Conservation (phyloP, 345 rosid genomes). For the Hibiscus mutabilis region DNA sequence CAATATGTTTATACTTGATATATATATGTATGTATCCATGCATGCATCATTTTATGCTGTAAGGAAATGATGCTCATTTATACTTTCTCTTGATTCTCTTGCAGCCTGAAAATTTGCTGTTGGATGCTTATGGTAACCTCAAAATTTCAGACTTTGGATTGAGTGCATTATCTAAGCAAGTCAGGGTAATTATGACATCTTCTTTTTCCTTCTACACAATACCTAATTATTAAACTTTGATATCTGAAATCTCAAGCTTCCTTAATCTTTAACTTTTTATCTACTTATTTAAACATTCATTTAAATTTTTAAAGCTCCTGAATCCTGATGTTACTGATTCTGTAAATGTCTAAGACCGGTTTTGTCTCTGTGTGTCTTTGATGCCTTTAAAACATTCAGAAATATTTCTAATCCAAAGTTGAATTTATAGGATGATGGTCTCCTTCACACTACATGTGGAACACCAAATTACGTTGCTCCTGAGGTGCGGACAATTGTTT, state of each 20-base stretch:
- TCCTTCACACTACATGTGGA: slow-evolving; percentile 93
- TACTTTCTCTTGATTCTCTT: slow-evolving; percentile 17
- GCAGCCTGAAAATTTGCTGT: slow-evolving; percentile 87
- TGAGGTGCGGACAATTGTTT: slow-evolving; percentile 49
- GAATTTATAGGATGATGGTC: slow-evolving; percentile 80
- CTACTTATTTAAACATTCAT: not conserved
- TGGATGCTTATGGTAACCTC: slow-evolving; percentile 84
- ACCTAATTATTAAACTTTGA: not conserved
- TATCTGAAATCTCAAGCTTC: not conserved
- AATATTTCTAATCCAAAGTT: slow-evolving; percentile 17
- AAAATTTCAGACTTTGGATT: slow-evolving; percentile 96
- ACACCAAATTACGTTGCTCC: slow-evolving; percentile 99
- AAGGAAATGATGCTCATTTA: not conserved
- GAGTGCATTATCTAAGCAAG: slow-evolving; percentile 94
- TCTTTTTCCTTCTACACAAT: not conserved
- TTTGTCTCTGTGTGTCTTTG: not conserved
- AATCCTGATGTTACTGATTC: not conserved
- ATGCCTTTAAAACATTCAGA: not conserved
- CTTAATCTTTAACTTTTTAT: not conserved
- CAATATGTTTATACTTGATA: not conserved
- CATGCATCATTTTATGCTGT: not conserved
- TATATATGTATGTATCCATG: not conserved
- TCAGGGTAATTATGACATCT: slow-evolving; percentile 55
- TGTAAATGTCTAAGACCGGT: not conserved
- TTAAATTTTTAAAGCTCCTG: not conserved